Conservation (phyloP, 2,329 filamentous ascomycete species). For the Penicillium janthinellum region DNA sequence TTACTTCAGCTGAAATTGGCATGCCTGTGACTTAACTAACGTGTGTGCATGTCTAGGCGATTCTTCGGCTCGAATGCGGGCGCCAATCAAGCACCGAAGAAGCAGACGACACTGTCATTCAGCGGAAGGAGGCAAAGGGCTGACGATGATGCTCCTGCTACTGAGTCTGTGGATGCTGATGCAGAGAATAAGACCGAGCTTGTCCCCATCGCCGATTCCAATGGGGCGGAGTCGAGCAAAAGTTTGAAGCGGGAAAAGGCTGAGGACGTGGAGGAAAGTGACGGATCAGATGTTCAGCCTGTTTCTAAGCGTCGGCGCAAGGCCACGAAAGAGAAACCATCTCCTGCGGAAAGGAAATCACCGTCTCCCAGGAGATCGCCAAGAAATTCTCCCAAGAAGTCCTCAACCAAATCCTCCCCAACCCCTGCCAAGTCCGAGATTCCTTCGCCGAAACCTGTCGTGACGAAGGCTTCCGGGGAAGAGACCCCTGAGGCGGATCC, state of each 20-base stretch:
- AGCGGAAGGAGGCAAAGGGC: slow-evolving; percentile 56
- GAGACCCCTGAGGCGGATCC: slow-evolving; percentile 41
- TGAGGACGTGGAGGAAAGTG: slow-evolving; percentile 46
- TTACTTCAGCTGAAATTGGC: background rate
- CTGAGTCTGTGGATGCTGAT: slow-evolving; percentile 25
- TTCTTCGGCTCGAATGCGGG: slow-evolving; percentile 75
- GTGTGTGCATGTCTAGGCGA: slow-evolving; percentile 60
- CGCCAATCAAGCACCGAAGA: slow-evolving; percentile 56
- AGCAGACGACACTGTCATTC: slow-evolving; percentile 80
- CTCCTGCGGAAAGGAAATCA: slow-evolving; percentile 39
- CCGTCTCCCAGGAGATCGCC: slow-evolving; percentile 25
- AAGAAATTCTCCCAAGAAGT: slow-evolving; percentile 19
- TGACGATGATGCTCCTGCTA: slow-evolving; percentile 29
- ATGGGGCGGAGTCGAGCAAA: slow-evolving; percentile 22
- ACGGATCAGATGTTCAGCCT: slow-evolving; percentile 62
- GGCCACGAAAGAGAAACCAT: slow-evolving; percentile 36
- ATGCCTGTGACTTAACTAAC: background rate
- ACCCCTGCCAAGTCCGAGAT: slow-evolving; percentile 19
- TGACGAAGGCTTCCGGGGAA: slow-evolving; percentile 50
- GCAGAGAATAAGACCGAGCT: slow-evolving; percentile 17
- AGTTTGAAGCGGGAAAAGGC: slow-evolving; percentile 43
- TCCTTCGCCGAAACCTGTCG: slow-evolving; percentile 25
- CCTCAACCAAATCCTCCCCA: slow-evolving; percentile 10
- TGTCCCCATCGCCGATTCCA: slow-evolving; percentile 9
- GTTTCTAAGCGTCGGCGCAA: slow-evolving; percentile 56